Evolutionary conservation across 805 yeast genomes (phyloP).

Genomic region (Blastobotrys parvus): DNA sequence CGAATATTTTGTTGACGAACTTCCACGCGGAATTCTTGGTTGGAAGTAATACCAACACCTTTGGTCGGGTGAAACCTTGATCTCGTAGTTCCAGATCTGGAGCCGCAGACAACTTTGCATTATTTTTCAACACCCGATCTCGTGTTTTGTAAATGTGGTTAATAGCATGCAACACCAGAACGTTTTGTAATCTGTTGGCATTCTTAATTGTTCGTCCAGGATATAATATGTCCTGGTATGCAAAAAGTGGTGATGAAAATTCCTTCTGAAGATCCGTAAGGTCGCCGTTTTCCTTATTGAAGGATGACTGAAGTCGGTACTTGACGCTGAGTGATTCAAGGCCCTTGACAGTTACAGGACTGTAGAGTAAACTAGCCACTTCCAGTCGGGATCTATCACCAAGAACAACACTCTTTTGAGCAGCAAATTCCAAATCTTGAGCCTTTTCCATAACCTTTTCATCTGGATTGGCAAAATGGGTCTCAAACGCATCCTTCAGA

Average conservation of each 20-base stretch:
- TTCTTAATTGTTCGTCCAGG: slow-evolving; percentile 48
- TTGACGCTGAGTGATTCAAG: slow-evolving; percentile 5
- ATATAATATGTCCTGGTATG: slow-evolving; percentile 62
- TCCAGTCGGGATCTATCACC: background rate
- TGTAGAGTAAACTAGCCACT: background rate
- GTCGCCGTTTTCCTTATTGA: slow-evolving; percentile 12
- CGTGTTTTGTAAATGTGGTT: slow-evolving; percentile 85
- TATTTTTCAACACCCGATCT: slow-evolving; percentile 75
- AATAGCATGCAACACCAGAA: slow-evolving; percentile 62
- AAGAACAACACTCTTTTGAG: background rate
- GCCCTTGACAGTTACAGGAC: background rate
- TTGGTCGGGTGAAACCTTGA: slow-evolving; percentile 94
- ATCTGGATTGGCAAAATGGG: slow-evolving; percentile 56
- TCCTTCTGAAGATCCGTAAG: slow-evolving; percentile 40
- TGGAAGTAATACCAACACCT: slow-evolving; percentile 73
- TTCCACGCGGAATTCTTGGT: slow-evolving; percentile 72
- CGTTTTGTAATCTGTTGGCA: slow-evolving; percentile 45
- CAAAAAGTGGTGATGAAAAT: slow-evolving; percentile 56
- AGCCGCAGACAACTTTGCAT: slow-evolving; percentile 40
- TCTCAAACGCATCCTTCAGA: slow-evolving; percentile 60
- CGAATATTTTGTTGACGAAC: slow-evolving; percentile 52
- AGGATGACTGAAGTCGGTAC: slow-evolving; percentile 15
- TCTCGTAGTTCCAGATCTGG: slow-evolving; percentile 63
- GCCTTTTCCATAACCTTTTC: slow-evolving; percentile 3
- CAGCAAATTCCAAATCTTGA: background rate